Evolutionary conservation across 495 filamentous ascomycete species (phyloP).

Genomic region (Lasiosphaeriaceae sp.): DNA sequence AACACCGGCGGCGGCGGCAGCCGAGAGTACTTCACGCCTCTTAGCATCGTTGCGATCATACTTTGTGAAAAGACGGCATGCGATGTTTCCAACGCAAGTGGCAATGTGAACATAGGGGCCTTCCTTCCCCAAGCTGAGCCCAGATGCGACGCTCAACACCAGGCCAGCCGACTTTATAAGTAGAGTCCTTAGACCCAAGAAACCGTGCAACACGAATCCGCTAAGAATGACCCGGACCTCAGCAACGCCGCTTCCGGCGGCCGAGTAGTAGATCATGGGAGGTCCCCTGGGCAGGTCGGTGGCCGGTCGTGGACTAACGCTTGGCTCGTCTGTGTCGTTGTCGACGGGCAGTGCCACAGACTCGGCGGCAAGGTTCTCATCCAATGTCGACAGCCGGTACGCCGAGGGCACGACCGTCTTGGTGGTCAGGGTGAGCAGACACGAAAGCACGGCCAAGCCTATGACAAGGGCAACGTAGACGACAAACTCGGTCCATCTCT

Average conservation of each 20-base stretch:
- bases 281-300: constrained; percentile 34
- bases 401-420: constrained; percentile 89
- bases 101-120: constrained; percentile 97
- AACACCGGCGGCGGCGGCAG: constrained; percentile 87
- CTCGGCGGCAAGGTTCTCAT: constrained; percentile 64
- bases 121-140: constrained; percentile 91
- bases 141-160: constrained; percentile 85
- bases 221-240: constrained; percentile 97
- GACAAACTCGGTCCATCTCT: constrained; percentile 65
- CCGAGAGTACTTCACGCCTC: constrained; percentile 86
- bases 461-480: constrained; percentile 71
- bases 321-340: constrained; percentile 30
- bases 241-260: constrained; percentile 92
- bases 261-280: constrained; percentile 91
- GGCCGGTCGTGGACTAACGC: constrained; percentile 36
- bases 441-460: constrained; percentile 68
- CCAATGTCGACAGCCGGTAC: constrained; percentile 78
- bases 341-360: constrained; percentile 33
- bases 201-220: constrained; percentile 95
- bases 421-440: constrained; percentile 76
- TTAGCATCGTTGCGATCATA: constrained; percentile 90
- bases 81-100: constrained; percentile 92
- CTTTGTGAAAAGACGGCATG: constrained; percentile 86
- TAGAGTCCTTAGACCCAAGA: constrained; percentile 85
- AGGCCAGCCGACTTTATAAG: constrained; percentile 80